Base-by-base conservation (phyloP, 2,329 filamentous ascomycete genomes). In the Allantophomopsis cytisporea region DNA sequence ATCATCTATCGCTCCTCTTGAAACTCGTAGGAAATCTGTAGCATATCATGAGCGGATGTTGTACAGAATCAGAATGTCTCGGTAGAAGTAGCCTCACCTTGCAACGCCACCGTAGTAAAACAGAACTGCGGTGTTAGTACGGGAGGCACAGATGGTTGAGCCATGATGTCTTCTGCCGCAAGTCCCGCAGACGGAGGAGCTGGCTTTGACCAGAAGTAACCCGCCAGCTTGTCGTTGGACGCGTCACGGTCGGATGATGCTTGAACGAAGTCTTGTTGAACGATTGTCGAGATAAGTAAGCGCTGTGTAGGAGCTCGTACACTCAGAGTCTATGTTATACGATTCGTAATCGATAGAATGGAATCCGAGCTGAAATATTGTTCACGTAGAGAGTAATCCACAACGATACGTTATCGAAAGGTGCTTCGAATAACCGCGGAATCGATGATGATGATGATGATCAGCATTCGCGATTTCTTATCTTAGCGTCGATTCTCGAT, bases 1-100 rank as follows among this genome's bases (percentile, higher is more conserved):
- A 61, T 98, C 91, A 61, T 98, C 91, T 53, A 95, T 80, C 36
- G 83, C 76, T 39, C 76, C 70, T 46, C 91, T 78, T 8, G 89
- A 95, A 47, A 91, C 61, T 31, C 87, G 83, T 16, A 98, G 72
- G 58, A 98, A 98, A 58, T 94, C 91, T 94, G 23, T 30, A 2
- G 36, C 7, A 31, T 34, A 10, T 13, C 23, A 13, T 47, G 33
- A 48, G 35, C 15, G 15, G n/a, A 28, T 10, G 21, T 36, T 23
- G 21, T 42, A 2, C 11, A 20, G 35, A 35, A 18, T 18, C 28
- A 3, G 18, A 21, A 41, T 28, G n/a, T 15, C 8, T 28, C 7
- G 36, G 10, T 20, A n/a, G 14, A 35, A 31, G 16, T 6, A 34
- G 30, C 14, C 66, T 33, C 58, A 84, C 83, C 82, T 75, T 74